These are phyloP conservation scores for Botryotinia narcissicola DNA, from an alignment of 2,329 filamentous ascomycete genomes.

Conservation along the genomic window DNA sequence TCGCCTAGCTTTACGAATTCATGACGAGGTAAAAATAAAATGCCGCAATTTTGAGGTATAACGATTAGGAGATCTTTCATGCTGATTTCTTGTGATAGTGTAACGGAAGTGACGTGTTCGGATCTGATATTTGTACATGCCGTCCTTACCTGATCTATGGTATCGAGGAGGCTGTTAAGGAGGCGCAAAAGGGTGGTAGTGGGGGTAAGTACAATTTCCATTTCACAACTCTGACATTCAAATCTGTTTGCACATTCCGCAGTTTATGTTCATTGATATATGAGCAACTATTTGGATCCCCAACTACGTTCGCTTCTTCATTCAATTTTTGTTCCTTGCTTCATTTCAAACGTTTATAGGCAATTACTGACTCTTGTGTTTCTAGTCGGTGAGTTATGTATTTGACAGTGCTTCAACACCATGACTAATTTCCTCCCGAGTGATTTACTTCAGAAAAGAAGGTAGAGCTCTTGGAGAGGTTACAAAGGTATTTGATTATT, in stretches of 20 bases:
- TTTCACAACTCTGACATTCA: background rate
- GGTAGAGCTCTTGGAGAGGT: constrained; percentile 92
- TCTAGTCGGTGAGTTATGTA: constrained; percentile 15
- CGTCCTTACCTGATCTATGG: constrained; percentile 94
- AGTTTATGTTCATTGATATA: constrained; percentile 5
- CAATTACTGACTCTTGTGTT: constrained; percentile 8
- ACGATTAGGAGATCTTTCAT: constrained; percentile 18
- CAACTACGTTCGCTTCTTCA: constrained; percentile 60
- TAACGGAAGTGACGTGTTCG: constrained; percentile 96
- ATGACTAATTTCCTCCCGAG: constrained; percentile 40
- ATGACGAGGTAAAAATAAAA: constrained; percentile 50
- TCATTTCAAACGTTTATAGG: background rate
- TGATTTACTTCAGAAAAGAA: constrained; percentile 99
- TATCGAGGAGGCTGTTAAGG: constrained; percentile 95
- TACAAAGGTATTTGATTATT: constrained; percentile 36
- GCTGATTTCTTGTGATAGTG: constrained; percentile 51
- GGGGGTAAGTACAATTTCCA: constrained; percentile 23
- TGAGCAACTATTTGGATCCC: background rate
- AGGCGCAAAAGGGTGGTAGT: constrained; percentile 66
- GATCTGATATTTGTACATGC: constrained; percentile 97
- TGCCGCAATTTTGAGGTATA: constrained; percentile 14
- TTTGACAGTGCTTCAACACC: background rate
- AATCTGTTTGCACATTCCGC: constrained; percentile 1
- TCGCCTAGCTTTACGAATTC: constrained; percentile 79
- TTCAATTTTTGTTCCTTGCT: constrained; percentile 50